A percentile compares a stretch with the other conserved stretches of the same genome.
phyloP scores from a whole-genome alignment of 306 rosid genomes.

The Cicer cuneatum region DNA sequence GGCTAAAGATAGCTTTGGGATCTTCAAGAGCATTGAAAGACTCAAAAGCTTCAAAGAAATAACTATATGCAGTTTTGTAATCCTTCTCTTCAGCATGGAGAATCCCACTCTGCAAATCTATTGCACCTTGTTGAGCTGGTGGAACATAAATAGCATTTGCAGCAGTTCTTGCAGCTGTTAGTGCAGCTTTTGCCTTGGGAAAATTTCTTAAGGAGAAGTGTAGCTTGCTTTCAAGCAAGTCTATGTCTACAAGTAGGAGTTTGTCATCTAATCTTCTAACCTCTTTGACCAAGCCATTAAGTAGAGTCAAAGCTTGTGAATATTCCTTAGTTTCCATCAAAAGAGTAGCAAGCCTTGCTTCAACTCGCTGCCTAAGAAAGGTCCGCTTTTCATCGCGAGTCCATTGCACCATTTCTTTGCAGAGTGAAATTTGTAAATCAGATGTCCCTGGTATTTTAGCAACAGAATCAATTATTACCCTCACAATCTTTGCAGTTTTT shows the following conservation, averaged over 20 bases:
- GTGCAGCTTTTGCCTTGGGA: slow-evolving; percentile 95
- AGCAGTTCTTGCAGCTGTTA: slow-evolving; percentile 96
- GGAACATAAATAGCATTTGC: slow-evolving; percentile 97
- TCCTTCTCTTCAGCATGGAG: slow-evolving; percentile 97
- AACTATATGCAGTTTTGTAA: slow-evolving; percentile 91
- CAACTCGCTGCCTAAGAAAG: slow-evolving; percentile 89
- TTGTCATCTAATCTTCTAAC: slow-evolving; percentile 95
- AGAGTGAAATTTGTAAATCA: slow-evolving; percentile 83
- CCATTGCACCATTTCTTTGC: slow-evolving; percentile 97
- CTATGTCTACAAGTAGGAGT: slow-evolving; percentile 95
- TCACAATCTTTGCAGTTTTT: slow-evolving; percentile 92
- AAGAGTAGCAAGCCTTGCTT: slow-evolving; percentile 94
- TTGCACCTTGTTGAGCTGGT: slow-evolving; percentile 94
- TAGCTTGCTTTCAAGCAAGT: slow-evolving; percentile 89
- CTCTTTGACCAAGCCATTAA: slow-evolving; percentile 84
- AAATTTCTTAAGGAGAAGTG: slow-evolving; percentile 92
- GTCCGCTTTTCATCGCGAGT: slow-evolving; percentile 92
- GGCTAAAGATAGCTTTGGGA: slow-evolving; percentile 90
- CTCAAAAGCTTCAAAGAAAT: slow-evolving; percentile 95
- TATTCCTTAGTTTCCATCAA: slow-evolving; percentile 93
- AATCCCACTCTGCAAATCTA: slow-evolving; percentile 94
- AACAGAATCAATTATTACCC: slow-evolving; percentile 80
- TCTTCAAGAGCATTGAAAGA: slow-evolving; percentile 93
- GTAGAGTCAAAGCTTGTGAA: slow-evolving; percentile 81
- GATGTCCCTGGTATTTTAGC: slow-evolving; percentile 90